phyloP scores from a whole-genome alignment of 129 eudicot genomes.

The Silybum marianum region DNA sequence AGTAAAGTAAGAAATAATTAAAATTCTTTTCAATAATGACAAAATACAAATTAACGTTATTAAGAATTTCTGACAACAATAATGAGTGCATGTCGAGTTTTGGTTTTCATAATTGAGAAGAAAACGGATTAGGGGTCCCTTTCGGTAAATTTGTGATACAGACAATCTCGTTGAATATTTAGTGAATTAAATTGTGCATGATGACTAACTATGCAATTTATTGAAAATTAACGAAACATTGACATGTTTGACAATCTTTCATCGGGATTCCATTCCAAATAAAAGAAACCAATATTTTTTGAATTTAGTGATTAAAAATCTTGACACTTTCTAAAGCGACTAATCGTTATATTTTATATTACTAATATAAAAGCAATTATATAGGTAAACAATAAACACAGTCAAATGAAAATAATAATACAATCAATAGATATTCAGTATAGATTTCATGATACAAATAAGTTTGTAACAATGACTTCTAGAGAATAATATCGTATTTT shows the following conservation, averaged over 20 bases:
- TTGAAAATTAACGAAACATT: background rate
- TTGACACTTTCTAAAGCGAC: background rate
- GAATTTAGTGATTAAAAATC: background rate
- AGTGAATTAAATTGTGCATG: background rate
- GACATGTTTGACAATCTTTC: background rate
- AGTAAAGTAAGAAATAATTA: background rate
- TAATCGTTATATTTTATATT: background rate
- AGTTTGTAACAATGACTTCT: background rate
- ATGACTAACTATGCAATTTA: background rate
- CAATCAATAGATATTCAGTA: background rate
- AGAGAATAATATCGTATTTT: background rate
- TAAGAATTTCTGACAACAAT: background rate
- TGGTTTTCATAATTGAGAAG: background rate
- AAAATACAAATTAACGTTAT: conserved; percentile 18
- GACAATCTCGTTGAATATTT: background rate
- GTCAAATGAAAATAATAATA: background rate
- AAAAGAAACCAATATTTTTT: background rate
- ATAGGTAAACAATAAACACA: conserved; percentile 8
- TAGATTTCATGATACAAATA: background rate
- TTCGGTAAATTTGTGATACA: background rate
- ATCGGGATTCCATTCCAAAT: background rate
- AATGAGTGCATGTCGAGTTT: conserved; percentile 12
- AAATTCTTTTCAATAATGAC: background rate
- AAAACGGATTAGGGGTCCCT: background rate
- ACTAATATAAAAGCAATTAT: conserved; percentile 6